Percentiles rank a stretch among this genome's conserved stretches.
Evolutionary conservation across 2,329 filamentous ascomycete genomes (phyloP).

Genomic region (Lecanicillium sp.): DNA sequence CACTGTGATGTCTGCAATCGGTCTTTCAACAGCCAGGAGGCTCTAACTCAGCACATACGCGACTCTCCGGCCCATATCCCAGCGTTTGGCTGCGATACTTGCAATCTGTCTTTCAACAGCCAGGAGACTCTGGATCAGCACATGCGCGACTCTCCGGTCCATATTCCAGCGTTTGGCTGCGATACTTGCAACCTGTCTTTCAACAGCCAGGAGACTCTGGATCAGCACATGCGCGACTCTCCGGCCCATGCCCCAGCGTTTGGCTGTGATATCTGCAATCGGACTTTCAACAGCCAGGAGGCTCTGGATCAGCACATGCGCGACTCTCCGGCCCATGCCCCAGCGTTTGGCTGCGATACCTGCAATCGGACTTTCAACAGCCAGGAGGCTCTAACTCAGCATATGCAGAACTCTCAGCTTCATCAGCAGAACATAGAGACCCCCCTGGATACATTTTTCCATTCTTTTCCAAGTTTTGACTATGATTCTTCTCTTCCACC

Average conservation of each 20-base stretch:
- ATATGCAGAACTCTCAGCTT: background rate
- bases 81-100: background rate
- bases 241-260: background rate
- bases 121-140: background rate
- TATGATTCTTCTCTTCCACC: conserved; percentile 9
- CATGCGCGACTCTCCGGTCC: background rate
- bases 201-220: background rate
- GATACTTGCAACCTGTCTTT: background rate
- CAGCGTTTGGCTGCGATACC: background rate
- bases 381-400: background rate
- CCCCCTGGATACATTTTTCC: conserved; percentile 17
- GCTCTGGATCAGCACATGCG: conserved; percentile 1
- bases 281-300: background rate
- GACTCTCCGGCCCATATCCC: too few relatives aligned
- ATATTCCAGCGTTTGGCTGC: background rate
- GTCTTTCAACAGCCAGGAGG: too few relatives aligned
- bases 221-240: background rate
- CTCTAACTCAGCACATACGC: too few relatives aligned
- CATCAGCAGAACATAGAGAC: conserved; percentile 13
- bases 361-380: conserved; percentile 4
- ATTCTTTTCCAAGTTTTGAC: conserved; percentile 11
- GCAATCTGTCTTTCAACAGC: background rate
- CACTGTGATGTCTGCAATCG: conserved; percentile 3
- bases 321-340: background rate
- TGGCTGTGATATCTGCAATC: conserved; percentile 4